A percentile compares a stretch with the other conserved stretches of the same genome.
Evolutionary conservation across 805 yeast genomes (phyloP).

Genomic region (Pichia rugopelliculosa): DNA sequence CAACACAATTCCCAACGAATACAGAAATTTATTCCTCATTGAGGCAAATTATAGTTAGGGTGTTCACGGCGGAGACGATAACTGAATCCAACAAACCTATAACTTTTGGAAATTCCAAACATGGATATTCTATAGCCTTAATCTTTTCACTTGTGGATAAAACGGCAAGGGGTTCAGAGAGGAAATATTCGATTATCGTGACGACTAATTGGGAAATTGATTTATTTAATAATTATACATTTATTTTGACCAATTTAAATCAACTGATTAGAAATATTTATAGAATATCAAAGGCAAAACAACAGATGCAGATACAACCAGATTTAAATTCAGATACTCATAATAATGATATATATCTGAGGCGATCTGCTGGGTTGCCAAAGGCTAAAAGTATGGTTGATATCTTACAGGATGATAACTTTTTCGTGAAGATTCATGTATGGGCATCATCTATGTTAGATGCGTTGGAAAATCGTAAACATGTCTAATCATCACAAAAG

Average conservation of each 20-base stretch:
- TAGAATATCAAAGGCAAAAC: slow-evolving; percentile 13
- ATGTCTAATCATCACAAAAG: too few species aligned
- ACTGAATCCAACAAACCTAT: slow-evolving; percentile 52
- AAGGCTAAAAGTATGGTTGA: slow-evolving; percentile 50
- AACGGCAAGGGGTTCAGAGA: slow-evolving; percentile 67
- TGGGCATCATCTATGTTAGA: slow-evolving; percentile 53
- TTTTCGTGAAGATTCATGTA: slow-evolving; percentile 52
- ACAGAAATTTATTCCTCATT: slow-evolving; percentile 45
- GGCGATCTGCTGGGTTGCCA: slow-evolving; percentile 44
- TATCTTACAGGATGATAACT: slow-evolving; percentile 44
- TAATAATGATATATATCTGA: slow-evolving; percentile 45
- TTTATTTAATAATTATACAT: slow-evolving; percentile 49
- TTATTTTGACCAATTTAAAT: slow-evolving; percentile 35
- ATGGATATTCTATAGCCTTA: slow-evolving; percentile 53
- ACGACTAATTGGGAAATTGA: slow-evolving; percentile 47
- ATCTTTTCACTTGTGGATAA: slow-evolving; percentile 57
- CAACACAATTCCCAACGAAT: slow-evolving; percentile 56
- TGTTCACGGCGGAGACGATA: slow-evolving; percentile 60
- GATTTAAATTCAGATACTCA: slow-evolving; percentile 17
- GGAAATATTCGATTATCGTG: slow-evolving; percentile 56
- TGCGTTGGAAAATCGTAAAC: slow-evolving; percentile 12
- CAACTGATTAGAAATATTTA: slow-evolving; percentile 36
- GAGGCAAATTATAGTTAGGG: slow-evolving; percentile 53
- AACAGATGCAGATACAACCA: not conserved
- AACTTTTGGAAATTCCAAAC: slow-evolving; percentile 52